A percentile compares a stretch with the other conserved stretches of the same genome.
phyloP scores from a whole-genome alignment of 176 grass and related monocot genomes.

The Cenchrus fungigraminus region DNA sequence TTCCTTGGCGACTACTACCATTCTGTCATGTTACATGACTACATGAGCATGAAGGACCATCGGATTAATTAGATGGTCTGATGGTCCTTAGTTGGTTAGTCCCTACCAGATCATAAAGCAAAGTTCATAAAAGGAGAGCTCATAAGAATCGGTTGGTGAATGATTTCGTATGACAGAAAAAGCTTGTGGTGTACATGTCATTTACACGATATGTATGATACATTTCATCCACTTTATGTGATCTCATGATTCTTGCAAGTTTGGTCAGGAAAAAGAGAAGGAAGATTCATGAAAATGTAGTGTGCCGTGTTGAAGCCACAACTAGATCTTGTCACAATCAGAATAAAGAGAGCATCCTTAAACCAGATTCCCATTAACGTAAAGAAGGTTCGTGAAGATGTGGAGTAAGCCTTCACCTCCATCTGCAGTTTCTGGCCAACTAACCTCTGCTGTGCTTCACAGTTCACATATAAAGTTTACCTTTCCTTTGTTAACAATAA shows the following conservation, averaged over 20 bases:
- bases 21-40: background rate
- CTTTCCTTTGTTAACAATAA: background rate
- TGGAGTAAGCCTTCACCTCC: background rate
- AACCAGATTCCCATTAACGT: background rate
- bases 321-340: background rate
- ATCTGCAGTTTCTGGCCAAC: background rate
- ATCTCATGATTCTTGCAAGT: constrained; percentile 23
- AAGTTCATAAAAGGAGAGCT: background rate
- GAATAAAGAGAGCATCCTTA: background rate
- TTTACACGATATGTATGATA: background rate
- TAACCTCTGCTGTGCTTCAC: background rate
- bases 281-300: background rate
- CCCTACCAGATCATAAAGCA: background rate
- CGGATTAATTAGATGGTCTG: background rate
- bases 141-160: background rate
- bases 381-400: background rate
- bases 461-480: constrained; percentile 1
- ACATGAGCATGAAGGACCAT: constrained; percentile 5
- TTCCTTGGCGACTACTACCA: background rate
- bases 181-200: background rate
- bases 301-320: background rate
- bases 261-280: background rate
- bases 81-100: background rate
- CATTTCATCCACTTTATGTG: background rate
- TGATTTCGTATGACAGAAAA: background rate